These are phyloP conservation scores for Eutrema salsugineum DNA, from an alignment of 441 rosid genomes.

Conservation along the genomic window DNA sequence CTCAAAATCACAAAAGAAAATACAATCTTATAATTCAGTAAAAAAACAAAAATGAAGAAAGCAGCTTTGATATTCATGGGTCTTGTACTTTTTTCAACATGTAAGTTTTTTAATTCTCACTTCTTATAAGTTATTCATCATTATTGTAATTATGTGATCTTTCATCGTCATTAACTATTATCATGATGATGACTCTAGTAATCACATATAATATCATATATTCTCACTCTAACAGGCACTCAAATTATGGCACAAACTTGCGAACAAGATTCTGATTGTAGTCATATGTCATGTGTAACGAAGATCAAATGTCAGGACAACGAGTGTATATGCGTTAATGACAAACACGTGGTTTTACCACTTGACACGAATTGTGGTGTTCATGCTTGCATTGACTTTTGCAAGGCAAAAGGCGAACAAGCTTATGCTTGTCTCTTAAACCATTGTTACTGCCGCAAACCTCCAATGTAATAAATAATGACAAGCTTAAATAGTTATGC, in stretches of 20 bases:
- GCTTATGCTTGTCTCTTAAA: background rate
- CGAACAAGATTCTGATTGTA: background rate
- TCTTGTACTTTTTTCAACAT: conserved; percentile 6
- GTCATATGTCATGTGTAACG: background rate
- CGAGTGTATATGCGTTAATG: background rate
- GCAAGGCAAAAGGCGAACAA: background rate
- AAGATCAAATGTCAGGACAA: background rate
- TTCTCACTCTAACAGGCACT: background rate
- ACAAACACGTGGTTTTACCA: background rate
- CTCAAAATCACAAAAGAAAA: background rate
- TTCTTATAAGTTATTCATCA: background rate
- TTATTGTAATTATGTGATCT: background rate
- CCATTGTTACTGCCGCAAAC: background rate
- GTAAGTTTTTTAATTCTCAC: background rate
- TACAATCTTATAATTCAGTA: background rate
- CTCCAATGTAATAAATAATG: background rate
- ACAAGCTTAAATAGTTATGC: background rate
- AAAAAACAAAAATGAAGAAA: background rate
- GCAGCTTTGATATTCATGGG: background rate
- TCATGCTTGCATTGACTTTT: background rate
- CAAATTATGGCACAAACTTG: background rate
- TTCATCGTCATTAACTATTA: background rate
- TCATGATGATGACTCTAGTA: background rate
- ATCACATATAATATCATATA: background rate
- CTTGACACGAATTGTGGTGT: background rate